These are phyloP conservation scores for Syncephalastrum sp. DNA, from an alignment of 371 early-diverging fungal genomes.

Conservation along the genomic window DNA sequence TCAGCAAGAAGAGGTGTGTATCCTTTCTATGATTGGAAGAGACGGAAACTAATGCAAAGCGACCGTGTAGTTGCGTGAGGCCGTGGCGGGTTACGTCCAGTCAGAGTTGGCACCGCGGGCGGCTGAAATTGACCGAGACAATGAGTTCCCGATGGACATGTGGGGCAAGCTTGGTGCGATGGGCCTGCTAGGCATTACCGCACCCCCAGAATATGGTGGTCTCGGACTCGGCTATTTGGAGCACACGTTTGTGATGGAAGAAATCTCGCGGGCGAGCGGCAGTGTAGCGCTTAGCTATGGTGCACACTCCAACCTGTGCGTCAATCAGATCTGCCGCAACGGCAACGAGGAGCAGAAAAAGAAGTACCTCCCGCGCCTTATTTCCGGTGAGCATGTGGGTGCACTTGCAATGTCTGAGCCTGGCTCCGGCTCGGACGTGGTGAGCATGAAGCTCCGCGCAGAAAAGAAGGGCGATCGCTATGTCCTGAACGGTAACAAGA, in stretches of 20 bases:
- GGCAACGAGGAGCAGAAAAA: slow-evolving; percentile 88
- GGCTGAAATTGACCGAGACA: slow-evolving; percentile 77
- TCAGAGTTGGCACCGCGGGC: slow-evolving; percentile 88
- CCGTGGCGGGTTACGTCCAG: slow-evolving; percentile 79
- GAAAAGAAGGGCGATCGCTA: slow-evolving; percentile 83
- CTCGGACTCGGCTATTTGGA: slow-evolving; percentile 90
- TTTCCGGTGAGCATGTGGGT: slow-evolving; percentile 90
- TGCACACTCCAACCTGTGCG: slow-evolving; percentile 96
- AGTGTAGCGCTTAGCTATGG: slow-evolving; percentile 94
- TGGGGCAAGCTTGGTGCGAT: slow-evolving; percentile 96
- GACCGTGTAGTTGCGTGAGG: slow-evolving; percentile 58
- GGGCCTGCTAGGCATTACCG: slow-evolving; percentile 95
- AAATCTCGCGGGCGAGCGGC: slow-evolving; percentile 87
- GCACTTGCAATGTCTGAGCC: slow-evolving; percentile 97
- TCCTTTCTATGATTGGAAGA: not conserved
- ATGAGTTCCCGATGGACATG: slow-evolving; percentile 93
- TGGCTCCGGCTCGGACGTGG: slow-evolving; percentile 92
- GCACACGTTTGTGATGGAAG: slow-evolving; percentile 94
- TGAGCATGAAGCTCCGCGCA: slow-evolving; percentile 89
- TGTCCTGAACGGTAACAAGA: slow-evolving; percentile 84
- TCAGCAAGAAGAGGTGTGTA: slow-evolving; percentile 63
- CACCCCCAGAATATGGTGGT: slow-evolving; percentile 84
- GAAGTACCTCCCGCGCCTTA: slow-evolving; percentile 91
- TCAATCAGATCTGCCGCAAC: slow-evolving; percentile 95
- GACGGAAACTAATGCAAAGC: not conserved